Percentiles rank a stretch among this genome's conserved stretches.
Conservation (phyloP, 352 stramenopile species). For the Pythium chondricola region DNA sequence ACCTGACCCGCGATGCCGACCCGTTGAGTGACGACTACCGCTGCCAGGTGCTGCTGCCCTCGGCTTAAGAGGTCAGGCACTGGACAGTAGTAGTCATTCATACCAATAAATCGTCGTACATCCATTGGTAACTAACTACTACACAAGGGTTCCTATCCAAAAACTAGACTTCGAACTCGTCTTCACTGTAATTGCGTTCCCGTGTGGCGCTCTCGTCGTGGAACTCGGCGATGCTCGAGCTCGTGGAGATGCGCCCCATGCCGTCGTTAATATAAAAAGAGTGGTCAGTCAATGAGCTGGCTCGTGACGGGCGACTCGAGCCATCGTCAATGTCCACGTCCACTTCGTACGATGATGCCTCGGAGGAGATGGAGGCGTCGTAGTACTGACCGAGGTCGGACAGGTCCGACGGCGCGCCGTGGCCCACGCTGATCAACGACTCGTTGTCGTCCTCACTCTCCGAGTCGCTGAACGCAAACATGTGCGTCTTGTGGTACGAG, state of each 20-base stretch:
- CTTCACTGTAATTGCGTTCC: slow-evolving; percentile 4
- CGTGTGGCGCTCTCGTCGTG: slow-evolving; percentile 17
- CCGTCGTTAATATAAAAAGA: slow-evolving; percentile 2
- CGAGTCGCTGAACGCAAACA: slow-evolving; percentile 16
- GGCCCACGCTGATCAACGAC: not conserved
- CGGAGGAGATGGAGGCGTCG: slow-evolving; percentile 2
- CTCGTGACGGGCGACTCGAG: not conserved
- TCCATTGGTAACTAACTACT: too few relatives aligned
- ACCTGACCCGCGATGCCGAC: slow-evolving; percentile 2
- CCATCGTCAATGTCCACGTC: slow-evolving; percentile 9
- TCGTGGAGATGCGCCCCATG: slow-evolving; percentile 6
- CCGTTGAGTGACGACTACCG: not conserved
- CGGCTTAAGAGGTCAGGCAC: not conserved
- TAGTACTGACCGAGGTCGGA: slow-evolving; percentile 7
- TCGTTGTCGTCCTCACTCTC: slow-evolving; percentile 6
- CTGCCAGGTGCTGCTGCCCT: slow-evolving; percentile 8
- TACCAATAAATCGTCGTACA: not conserved
- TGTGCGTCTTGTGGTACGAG: slow-evolving; percentile 7
- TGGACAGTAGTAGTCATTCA: not conserved
- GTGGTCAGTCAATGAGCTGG: slow-evolving; percentile 4
- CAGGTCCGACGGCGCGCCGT: slow-evolving; percentile 1
- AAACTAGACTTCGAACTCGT: slow-evolving; percentile 19
- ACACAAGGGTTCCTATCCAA: not conserved
- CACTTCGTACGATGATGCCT: not conserved
- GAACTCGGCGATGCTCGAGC: slow-evolving; percentile 15